Evolutionary conservation across 148 eudicot genomes (phyloP), one percentile per base, ranked within the genome.

Genomic region (Camellia sinensis): DNA sequence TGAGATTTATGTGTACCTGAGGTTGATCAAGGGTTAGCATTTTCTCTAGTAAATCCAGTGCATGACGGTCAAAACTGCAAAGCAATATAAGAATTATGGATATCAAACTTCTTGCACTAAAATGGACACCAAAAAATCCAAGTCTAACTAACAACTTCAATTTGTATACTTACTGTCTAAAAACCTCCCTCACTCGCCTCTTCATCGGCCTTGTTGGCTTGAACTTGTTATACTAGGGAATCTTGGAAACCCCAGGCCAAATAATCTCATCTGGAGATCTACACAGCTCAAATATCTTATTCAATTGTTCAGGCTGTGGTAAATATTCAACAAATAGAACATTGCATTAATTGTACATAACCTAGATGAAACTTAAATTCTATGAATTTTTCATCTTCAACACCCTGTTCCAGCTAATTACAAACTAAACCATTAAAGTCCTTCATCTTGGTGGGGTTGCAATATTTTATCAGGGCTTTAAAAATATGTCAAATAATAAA

Each of bases 21-120:
- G 87, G 83, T 61, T 94, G 97, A 74, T 93, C 97, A 80, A 93
- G 92, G 81, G 91, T 87, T 80, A 93, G 83, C 95, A 93, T 93
- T 80, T 80, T 86, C 75, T 93, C 95, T 76, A 93, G 89, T 78
- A 93, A 91, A 78, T 91, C 95, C 81, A 93, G 82, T 64, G 97
- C 97, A 82, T 87, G 87, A n/a, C 89, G 90, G 81, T 91, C 94
- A 80, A 91, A 90, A 75, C 97, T 85, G 85, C 82, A 82, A 52
- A 60, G 3, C 62, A 73, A 53, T 6, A 61, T 63, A 82, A 62
- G 17, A 29, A 71, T 56, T 2, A 66, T 62, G 3, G 74, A 73
- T 66, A 66, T 17, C 48, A 45, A 50, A 74, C 22, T 70, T 71
- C 66, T 77, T 64, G 21, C 19, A 63, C 84, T 44, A 72, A 52